A percentile compares a stretch with the other conserved stretches of the same genome.
Conservation (phyloP, 2,329 filamentous ascomycete species). For the Calonectria honghensis region DNA sequence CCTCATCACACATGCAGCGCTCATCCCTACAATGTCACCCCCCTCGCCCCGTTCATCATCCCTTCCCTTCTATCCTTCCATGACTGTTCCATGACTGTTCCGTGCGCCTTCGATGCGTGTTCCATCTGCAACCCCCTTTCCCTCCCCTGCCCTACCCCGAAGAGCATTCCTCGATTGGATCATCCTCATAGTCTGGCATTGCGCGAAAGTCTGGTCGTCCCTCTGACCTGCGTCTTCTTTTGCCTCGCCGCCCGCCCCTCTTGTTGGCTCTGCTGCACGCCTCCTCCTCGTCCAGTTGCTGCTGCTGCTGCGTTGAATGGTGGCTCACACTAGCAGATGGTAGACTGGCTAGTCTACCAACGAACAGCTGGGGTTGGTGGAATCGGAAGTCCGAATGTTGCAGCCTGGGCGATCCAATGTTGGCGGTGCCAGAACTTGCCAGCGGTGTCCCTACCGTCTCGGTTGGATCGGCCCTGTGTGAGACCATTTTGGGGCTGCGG, state of each 20-base stretch:
- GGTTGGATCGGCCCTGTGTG: slow-evolving; percentile 32
- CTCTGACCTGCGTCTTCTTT: slow-evolving; percentile 47
- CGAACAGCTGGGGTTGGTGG: slow-evolving; percentile 58
- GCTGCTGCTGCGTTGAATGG: slow-evolving; percentile 23
- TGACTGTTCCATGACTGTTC: slow-evolving; percentile 27
- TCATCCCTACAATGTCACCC: slow-evolving; percentile 11
- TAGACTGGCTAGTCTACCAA: slow-evolving; percentile 55
- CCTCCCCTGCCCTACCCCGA: slow-evolving; percentile 18
- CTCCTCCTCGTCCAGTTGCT: not conserved
- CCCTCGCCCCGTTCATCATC: slow-evolving; percentile 13
- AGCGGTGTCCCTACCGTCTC: slow-evolving; percentile 35
- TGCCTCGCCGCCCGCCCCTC: slow-evolving; percentile 42
- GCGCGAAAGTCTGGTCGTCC: slow-evolving; percentile 58
- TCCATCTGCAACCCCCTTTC: slow-evolving; percentile 33
- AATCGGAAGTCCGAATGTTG: slow-evolving; percentile 53
- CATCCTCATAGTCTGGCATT: slow-evolving; percentile 58
- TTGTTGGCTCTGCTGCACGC: slow-evolving; percentile 30
- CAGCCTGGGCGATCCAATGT: slow-evolving; percentile 44
- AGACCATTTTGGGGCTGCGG: slow-evolving; percentile 12
- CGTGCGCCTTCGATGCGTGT: slow-evolving; percentile 26
- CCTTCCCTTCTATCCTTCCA: slow-evolving; percentile 23
- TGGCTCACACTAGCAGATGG: slow-evolving; percentile 22
- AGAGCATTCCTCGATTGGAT: slow-evolving; percentile 58
- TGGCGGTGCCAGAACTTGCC: slow-evolving; percentile 42
- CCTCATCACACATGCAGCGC: slow-evolving; percentile 26